Conservation (phyloP, 75 land plant species). For the Azolla pinnata region DNA sequence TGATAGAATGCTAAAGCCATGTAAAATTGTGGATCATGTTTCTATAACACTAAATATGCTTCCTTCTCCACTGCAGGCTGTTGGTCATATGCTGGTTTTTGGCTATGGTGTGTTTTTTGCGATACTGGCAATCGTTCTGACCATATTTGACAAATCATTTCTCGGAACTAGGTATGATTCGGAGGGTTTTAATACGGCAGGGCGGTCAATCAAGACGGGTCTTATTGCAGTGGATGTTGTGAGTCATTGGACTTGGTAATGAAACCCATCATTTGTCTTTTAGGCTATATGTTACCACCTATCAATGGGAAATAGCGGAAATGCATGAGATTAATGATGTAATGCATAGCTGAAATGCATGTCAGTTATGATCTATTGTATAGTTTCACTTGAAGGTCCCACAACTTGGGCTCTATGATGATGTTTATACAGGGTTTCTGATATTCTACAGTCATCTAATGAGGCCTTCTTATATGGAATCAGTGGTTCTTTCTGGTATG, state of each 20-base stretch:
- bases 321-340: no score
- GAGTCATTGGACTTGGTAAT: conserved; percentile 6
- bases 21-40: not conserved
- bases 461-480: conserved; percentile 6
- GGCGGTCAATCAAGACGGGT: conserved; percentile 13
- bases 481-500: conserved; percentile 9
- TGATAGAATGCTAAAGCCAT: not conserved
- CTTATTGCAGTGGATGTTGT: conserved; percentile 11
- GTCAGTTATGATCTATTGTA: no score
- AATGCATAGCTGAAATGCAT: no score
- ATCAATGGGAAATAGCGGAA: no score
- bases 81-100: conserved; percentile 5
- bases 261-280: no score
- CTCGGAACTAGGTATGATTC: conserved; percentile 9
- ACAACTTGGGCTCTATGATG: no score
- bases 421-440: conserved; percentile 7
- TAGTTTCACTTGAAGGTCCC: no score
- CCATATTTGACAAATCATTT: conserved; percentile 1
- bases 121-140: not conserved
- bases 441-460: conserved; percentile 6
- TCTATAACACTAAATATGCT: not conserved
- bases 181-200: conserved; percentile 13
- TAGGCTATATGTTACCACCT: no score
- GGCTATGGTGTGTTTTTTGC: conserved; percentile 10
- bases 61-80: conserved; percentile 1